A percentile compares a stretch with the other conserved stretches of the same genome.
phyloP scores from a whole-genome alignment of 2,329 filamentous ascomycete genomes.

The Annulohypoxylon truncatum region DNA sequence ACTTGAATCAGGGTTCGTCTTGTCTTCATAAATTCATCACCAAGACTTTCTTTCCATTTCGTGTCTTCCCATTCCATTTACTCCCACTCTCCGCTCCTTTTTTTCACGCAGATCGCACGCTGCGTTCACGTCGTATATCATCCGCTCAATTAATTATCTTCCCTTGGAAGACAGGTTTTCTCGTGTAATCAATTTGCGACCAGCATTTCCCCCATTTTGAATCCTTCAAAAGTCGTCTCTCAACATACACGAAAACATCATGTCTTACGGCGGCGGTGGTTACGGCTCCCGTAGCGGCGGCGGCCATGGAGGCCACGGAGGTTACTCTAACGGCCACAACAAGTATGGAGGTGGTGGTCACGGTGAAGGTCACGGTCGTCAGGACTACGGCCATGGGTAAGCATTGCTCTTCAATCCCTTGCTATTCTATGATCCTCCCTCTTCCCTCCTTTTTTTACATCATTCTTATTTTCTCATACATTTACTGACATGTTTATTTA shows the following conservation, averaged over 20 bases:
- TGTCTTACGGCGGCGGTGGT: slow-evolving; percentile 75
- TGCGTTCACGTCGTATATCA: slow-evolving; percentile 24
- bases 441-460: slow-evolving; percentile 44
- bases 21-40: slow-evolving; percentile 44
- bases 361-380: slow-evolving; percentile 52
- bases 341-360: slow-evolving; percentile 41
- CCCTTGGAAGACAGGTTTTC: not conserved
- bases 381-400: slow-evolving; percentile 56
- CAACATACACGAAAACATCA: slow-evolving; percentile 52
- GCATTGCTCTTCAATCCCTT: slow-evolving; percentile 20
- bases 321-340: slow-evolving; percentile 42
- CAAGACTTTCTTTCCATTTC: slow-evolving; percentile 35
- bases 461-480: not conserved
- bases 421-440: not conserved
- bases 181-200: slow-evolving; percentile 38
- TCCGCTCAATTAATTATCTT: slow-evolving; percentile 8
- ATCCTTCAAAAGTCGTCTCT: slow-evolving; percentile 28
- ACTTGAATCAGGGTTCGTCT: slow-evolving; percentile 44
- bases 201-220: slow-evolving; percentile 32
- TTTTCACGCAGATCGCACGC: slow-evolving; percentile 42
- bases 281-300: slow-evolving; percentile 58
- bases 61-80: slow-evolving; percentile 28
- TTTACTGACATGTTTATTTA: slow-evolving; percentile 56
- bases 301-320: slow-evolving; percentile 54
- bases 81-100: slow-evolving; percentile 46